phyloP scores from a whole-genome alignment of 768 basidiomycete species.

The Galerina sulciceps region DNA sequence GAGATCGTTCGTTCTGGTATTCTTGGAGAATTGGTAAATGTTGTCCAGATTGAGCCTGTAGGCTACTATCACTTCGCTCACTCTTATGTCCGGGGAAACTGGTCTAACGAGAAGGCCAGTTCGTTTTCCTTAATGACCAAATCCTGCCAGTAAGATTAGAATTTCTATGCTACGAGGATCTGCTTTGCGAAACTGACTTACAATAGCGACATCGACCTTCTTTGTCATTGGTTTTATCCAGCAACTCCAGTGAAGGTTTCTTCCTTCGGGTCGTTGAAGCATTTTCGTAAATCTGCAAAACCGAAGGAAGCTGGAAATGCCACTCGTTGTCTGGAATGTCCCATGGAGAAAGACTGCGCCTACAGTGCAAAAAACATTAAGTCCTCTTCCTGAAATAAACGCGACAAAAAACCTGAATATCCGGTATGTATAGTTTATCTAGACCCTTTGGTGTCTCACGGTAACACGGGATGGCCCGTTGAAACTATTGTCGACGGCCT shows the following conservation, averaged over 20 bases:
- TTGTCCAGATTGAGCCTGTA: slow-evolving; percentile 84
- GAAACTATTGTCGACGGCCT: slow-evolving; percentile 74
- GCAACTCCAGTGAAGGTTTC: slow-evolving; percentile 70
- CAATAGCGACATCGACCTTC: slow-evolving; percentile 79
- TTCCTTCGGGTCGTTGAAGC: slow-evolving; percentile 85
- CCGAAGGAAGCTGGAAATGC: slow-evolving; percentile 70
- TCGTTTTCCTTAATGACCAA: slow-evolving; percentile 90
- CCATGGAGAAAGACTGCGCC: slow-evolving; percentile 71
- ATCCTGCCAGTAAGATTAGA: slow-evolving; percentile 76
- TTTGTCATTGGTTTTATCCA: slow-evolving; percentile 78
- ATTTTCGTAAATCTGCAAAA: slow-evolving; percentile 77
- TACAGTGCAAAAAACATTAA: slow-evolving; percentile 88
- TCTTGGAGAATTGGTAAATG: slow-evolving; percentile 81
- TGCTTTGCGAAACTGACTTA: neutral
- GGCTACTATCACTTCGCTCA: slow-evolving; percentile 91
- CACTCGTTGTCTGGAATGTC: slow-evolving; percentile 78
- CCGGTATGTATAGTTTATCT: slow-evolving; percentile 67
- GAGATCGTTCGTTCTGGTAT: slow-evolving; percentile 70
- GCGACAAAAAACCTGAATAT: neutral
- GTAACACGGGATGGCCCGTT: slow-evolving; percentile 67
- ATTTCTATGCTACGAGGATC: neutral
- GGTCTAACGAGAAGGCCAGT: slow-evolving; percentile 69
- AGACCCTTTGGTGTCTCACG: slow-evolving; percentile 66
- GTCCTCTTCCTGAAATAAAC: slow-evolving; percentile 16
- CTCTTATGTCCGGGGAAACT: slow-evolving; percentile 85